Evolutionary conservation across 257 asterid genomes (phyloP), one percentile per base, ranked within the genome.

Genomic region (Linaria vulgaris): DNA sequence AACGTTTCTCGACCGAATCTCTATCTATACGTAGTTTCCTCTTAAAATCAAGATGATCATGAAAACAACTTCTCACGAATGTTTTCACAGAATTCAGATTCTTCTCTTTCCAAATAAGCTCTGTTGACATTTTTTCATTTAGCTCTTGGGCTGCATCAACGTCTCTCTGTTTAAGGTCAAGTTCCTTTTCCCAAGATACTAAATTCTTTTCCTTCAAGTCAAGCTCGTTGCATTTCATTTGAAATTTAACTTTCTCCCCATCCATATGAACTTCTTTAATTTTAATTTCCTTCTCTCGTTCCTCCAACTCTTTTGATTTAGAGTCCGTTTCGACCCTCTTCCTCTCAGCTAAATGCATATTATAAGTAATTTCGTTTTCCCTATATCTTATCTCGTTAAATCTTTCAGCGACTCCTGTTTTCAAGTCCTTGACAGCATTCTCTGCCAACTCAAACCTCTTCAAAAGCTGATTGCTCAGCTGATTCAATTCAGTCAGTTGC

Each of bases 21-120:
- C 67, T 69, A 60, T 74, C 76, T 48, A 51, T 13, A 54, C 6
- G 70, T 31, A 63, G 43, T 59, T 63, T 25, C 50, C 59, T 76
- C 78, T 80, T 78, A 57, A 20, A 63, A 39, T 66, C 69, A 31
- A 4, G 75, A 66, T 72, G 71, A 30, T 61, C 74, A 73, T 65
- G 55, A 16, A 74, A 77, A 60, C 76, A 68, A 8, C 57, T 69
- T 15, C 65, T 55, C 0, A 16, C 39, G 14, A 77, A 69, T 47
- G 52, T 75, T 54, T 37, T 72, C 67, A 65, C 68, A 16, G 82
- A 68, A 50, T 69, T 50, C 53, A 80, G 52, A 56, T 52, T 68
- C 64, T 65, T 71, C 68, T 84, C 79, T 56, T 68, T 81, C 52
- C 62, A 22, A 14, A 75, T 77, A 37, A 81, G 72, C 50, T 67